Base-by-base conservation (phyloP, 371 early-diverging fungal species). In the Amoeboaphelidium occidentale region DNA sequence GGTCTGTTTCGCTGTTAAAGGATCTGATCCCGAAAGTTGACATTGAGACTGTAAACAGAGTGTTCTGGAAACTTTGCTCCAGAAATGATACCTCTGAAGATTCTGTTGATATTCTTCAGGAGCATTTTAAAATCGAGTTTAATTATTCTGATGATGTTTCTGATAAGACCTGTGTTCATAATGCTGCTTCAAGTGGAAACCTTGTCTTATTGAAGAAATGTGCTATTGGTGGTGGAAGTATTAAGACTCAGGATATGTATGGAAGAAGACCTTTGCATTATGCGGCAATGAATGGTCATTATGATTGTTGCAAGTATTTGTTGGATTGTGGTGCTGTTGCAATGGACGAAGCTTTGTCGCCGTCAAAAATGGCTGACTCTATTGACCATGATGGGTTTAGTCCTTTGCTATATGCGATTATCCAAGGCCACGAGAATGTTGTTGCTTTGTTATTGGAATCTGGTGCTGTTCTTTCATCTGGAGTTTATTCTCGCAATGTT, bases 231-330 rank as follows among this genome's bases (percentile, higher is more conserved):
- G 42, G 52, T 70, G 32, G 72, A 73, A 42, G 55, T 80, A 1
- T 47, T 81, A 32, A 61, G 71, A 28, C 54, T 72, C 0, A 70
- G 71, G 93, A 94, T 60, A 76, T 82, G 27, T 91, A 91, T 58
- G 88, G 82, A 27, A 64, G 90, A 48, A 74, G 73, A 3, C 81
- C 92, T 0, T 57, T 90, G 26, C 93, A 91, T 62, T 94, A 94
- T 57, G 80, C 81, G 0, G 76, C 87, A 3, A 82, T 89, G 81
- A 76, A 84, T 49, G 93, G 89, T 3, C 74, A 78, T 51, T 58
- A 59, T 27, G 77, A 77, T 3, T 77, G 78, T 41, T 69, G 81
- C 3, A 63, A 63, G 23, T 78, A 68, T 46, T 60, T 94, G 22
- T 52, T 90, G 0, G 23, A 43, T 23, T 21, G 23, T 23, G 22